A percentile compares a stretch with the other conserved stretches of the same genome.
Evolutionary conservation across 352 stramenopile genomes (phyloP).

Genomic region (Thraustotheca clavata): DNA sequence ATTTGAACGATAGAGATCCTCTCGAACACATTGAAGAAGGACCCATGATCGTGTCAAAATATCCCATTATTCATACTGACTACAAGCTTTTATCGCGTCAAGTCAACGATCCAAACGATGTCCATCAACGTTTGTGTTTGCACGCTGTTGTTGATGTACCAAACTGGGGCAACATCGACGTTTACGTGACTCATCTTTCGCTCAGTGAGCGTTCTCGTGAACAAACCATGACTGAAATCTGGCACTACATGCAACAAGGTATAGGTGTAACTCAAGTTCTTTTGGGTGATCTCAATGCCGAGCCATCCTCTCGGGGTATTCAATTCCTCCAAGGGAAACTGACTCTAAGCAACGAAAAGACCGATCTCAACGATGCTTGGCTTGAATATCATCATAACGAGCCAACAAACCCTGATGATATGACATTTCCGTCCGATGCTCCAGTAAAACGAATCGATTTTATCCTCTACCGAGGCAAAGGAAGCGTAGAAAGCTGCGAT

Average conservation of each 20-base stretch:
- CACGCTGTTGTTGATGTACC: constrained; percentile 64
- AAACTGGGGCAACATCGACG: constrained; percentile 56
- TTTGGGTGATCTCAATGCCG: constrained; percentile 78
- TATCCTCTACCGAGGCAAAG: constrained; percentile 60
- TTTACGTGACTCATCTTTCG: constrained; percentile 83
- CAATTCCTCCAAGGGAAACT: constrained; percentile 63
- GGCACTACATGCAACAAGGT: constrained; percentile 63
- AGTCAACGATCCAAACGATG: constrained; percentile 75
- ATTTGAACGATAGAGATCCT: constrained; percentile 44
- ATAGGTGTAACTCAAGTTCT: constrained; percentile 62
- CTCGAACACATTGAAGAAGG: constrained; percentile 82
- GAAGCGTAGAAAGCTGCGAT: constrained; percentile 49
- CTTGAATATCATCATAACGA: constrained; percentile 45
- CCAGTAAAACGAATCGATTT: constrained; percentile 86
- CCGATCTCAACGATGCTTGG: constrained; percentile 75
- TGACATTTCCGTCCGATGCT: constrained; percentile 78
- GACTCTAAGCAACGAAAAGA: constrained; percentile 38
- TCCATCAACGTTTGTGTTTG: constrained; percentile 75
- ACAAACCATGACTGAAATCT: constrained; percentile 72
- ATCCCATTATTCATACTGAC: constrained; percentile 68
- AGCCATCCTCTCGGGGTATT: constrained; percentile 73
- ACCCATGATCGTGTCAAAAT: constrained; percentile 67
- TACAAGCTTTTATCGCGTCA: constrained; percentile 73
- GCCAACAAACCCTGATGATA: constrained; percentile 36
- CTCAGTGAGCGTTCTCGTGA: constrained; percentile 64